Base-by-base conservation (phyloP, 441 rosid species). In the Hypseocharis bilobata region DNA sequence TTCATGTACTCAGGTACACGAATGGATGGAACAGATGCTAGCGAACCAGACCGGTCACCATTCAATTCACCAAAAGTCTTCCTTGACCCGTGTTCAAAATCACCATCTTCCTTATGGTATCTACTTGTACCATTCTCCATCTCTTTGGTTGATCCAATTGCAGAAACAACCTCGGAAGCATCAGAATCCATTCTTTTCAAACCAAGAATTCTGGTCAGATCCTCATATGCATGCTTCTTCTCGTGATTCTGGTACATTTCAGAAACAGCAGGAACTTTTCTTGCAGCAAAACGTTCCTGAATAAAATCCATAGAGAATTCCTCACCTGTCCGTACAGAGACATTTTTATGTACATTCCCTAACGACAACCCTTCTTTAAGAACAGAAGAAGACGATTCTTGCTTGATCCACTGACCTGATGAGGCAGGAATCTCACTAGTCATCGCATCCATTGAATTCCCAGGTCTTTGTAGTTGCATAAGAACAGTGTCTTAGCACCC, bases 221-320 rank as follows among this genome's bases (percentile, higher is more conserved):
- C 83, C 62, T 81, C 81, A 30, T 81, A 84, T 22, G 77, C 81
- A 23, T 59, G 63, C 65, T 67, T 81, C 32, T 63, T 63, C 22
- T 58, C 79, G 51, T 54, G 57, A 68, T 45, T 73, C 62, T 72
- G 76, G 70, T 69, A 65, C 20, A 63, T 45, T 14, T 40, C 27
- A n/a, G 76, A 67, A 42, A 70, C 22, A 29, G 64, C 59, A 38
- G 76, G 72, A 66, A 69, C 61, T 49, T 78, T 72, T 63, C 80
- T 74, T 19, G 75, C 14, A 8, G 70, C 64, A 55, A 61, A 67
- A 64, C 74, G 73, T 42, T 85, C 93, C 69, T 73, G 84, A 20
- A 81, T 82, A 77, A 87, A 87, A 71, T 87, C 81, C 81, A 81
- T 54, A 6, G 92, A 76, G 60, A 87, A 87, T 77, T 84, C 86